Base-by-base conservation (phyloP, 1,284 basidiomycete species). In the Bjerkandera adusta region DNA sequence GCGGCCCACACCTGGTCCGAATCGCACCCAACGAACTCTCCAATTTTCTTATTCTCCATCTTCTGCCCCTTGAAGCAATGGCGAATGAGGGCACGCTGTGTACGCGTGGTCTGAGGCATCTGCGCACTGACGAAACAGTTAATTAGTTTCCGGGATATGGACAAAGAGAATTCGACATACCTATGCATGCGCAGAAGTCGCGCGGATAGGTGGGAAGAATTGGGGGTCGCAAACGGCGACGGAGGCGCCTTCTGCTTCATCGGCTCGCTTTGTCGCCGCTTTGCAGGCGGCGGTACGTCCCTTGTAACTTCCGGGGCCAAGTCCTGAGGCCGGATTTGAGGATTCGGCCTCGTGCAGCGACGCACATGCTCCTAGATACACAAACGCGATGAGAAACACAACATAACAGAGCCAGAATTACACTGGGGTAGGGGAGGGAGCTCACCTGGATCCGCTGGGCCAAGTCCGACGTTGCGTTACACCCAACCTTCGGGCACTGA, bases 61-160 rank as follows among this genome's bases (percentile, higher is more conserved):
- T 22, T n/a, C 8, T 25, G 8, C 11, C 29, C 41, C 12, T 33
- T 24, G 13, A 22, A 43, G 21, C 41, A 43, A 24, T 43, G 32
- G 2, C 41, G 41, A n/a, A 43, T 43, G 22, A 43, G 32, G n/a
- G 41, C 41, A 5, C 41, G 41, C 18, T 43, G 29, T 24, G 41
- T 43, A 15, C 41, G 30, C 11, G 16, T 34, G 12, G 41, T 43
- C 16, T 33, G 29, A 7, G 30, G 18, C 32, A 43, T 20, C 4
- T 24, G 18, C 7, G 41, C 29, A 12, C 41, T 43, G 30, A n/a
- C 18, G 32, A 24, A 11, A 7, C 20, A n/a, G 21, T 43, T 6
- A 43, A 22, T 22, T n/a, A 25, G 10, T 27, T 10, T 10, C 37
- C 7, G 3, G n/a, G 16, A 13, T 22, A 7, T n/a, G 8, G 26